phyloP scores from a whole-genome alignment of 768 basidiomycete genomes.

The Boletus barrowsii region DNA sequence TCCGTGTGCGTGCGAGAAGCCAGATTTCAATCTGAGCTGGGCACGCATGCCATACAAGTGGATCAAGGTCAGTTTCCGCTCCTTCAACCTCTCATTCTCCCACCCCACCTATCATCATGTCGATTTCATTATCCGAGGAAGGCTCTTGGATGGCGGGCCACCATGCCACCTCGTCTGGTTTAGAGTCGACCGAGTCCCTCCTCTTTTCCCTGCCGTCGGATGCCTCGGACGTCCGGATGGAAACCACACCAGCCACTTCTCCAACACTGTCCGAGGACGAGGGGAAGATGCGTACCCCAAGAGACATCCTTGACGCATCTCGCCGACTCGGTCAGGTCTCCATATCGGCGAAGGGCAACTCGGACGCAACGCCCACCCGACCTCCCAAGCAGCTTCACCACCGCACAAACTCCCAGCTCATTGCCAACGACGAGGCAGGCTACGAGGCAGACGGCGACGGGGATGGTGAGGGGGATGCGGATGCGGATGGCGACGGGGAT shows the following conservation, averaged over 20 bases:
- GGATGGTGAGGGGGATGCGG: neutral
- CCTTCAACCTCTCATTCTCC: neutral
- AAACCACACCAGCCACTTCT: constrained; percentile 20
- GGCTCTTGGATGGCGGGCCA: neutral
- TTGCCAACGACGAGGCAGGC: constrained; percentile 18
- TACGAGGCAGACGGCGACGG: constrained; percentile 26
- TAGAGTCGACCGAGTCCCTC: constrained; percentile 11
- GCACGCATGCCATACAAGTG: neutral
- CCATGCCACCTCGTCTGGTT: constrained; percentile 3
- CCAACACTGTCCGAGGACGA: constrained; percentile 6
- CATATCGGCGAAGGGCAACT: neutral
- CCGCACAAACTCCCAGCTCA: neutral
- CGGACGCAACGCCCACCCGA: neutral
- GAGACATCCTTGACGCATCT: constrained; percentile 13
- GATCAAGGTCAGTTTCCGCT: constrained; percentile 1
- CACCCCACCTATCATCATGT: constrained; percentile 1
- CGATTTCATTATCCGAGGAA: constrained; percentile 13
- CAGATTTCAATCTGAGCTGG: constrained; percentile 15
- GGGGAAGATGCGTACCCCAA: constrained; percentile 2
- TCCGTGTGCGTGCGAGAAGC: too few relatives aligned
- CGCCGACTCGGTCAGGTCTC: constrained; percentile 8
- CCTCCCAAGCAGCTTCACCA: neutral
- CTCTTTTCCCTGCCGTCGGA: constrained; percentile 12
- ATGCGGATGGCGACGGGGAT: neutral
- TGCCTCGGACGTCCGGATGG: constrained; percentile 16